Conservation (phyloP, 108 stramenopile species). For the Conticribra weissflogii region DNA sequence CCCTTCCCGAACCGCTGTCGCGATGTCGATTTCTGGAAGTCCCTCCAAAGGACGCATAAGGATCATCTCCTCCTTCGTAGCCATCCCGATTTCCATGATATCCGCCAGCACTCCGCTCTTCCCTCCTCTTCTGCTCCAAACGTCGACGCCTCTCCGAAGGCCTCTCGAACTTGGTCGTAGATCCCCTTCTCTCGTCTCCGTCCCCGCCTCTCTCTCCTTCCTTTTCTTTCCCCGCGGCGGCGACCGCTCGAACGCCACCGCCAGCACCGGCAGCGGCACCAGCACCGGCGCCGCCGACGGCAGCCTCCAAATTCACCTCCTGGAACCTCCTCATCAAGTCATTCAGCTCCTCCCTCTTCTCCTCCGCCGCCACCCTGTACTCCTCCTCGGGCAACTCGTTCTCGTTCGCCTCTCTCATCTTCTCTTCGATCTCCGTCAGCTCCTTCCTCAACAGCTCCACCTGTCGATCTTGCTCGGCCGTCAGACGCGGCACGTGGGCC, state of each 20-base stretch:
- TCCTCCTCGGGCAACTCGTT: constrained; percentile 64
- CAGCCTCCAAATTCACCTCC: constrained; percentile 27
- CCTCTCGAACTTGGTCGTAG: constrained; percentile 46
- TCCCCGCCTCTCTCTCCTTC: background rate
- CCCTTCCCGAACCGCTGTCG: constrained; percentile 12
- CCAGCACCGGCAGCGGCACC: constrained; percentile 4
- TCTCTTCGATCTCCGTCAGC: constrained; percentile 53
- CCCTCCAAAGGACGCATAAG: constrained; percentile 34
- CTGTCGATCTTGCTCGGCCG: constrained; percentile 55
- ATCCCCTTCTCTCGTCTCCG: background rate
- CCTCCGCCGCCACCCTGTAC: constrained; percentile 43
- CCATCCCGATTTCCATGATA: constrained; percentile 15
- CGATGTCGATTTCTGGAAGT: background rate
- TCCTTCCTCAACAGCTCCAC: constrained; percentile 52
- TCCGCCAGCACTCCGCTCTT: constrained; percentile 18
- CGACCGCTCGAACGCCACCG: background rate
- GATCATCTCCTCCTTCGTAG: constrained; percentile 6
- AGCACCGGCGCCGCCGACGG: background rate
- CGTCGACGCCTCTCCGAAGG: constrained; percentile 48
- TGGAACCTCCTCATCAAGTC: constrained; percentile 47
- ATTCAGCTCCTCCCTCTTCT: constrained; percentile 48
- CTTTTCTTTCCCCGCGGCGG: constrained; percentile 8
- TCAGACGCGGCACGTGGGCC: constrained; percentile 8
- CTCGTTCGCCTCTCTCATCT: constrained; percentile 62
- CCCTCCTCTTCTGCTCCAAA: constrained; percentile 40